These are phyloP conservation scores for Solanum lignicaule DNA, from an alignment of 257 asterid species.

Conservation along the genomic window DNA sequence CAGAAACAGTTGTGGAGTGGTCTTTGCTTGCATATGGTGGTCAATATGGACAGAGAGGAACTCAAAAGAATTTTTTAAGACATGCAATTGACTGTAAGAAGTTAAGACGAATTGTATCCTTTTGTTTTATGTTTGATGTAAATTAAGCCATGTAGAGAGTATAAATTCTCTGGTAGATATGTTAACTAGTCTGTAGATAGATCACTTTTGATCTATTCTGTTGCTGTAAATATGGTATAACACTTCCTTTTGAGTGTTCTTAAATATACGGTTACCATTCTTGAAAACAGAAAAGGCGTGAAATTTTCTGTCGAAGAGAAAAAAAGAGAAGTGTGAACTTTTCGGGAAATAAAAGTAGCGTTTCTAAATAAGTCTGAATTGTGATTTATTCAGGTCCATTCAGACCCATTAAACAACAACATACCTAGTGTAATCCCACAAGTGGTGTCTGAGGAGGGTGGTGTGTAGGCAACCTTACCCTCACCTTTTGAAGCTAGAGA, in stretches of 20 bases:
- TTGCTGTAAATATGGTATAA: not conserved
- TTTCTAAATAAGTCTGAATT: not conserved
- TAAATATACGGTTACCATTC: not conserved
- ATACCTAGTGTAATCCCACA: not conserved
- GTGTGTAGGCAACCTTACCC: not conserved
- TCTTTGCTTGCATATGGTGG: not conserved
- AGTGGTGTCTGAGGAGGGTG: not conserved
- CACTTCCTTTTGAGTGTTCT: not conserved
- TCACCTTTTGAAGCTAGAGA: not conserved
- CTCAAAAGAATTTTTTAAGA: not conserved
- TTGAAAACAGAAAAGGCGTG: not conserved
- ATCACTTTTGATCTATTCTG: not conserved
- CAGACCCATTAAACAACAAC: not conserved
- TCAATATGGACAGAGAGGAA: not conserved
- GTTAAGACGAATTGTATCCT: not conserved
- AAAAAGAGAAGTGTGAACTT: not conserved
- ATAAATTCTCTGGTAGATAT: not conserved
- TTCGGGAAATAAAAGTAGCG: not conserved
- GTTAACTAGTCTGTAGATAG: not conserved
- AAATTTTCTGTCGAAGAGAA: not conserved
- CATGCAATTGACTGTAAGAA: not conserved
- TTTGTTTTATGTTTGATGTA: not conserved
- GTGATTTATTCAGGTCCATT: not conserved
- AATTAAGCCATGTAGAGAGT: not conserved
- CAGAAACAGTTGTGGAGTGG: not conserved